A percentile compares a stretch with the other conserved stretches of the same genome.
Conservation (phyloP, 2,329 filamentous ascomycete genomes). For the Hymenoscyphus infarciens region DNA sequence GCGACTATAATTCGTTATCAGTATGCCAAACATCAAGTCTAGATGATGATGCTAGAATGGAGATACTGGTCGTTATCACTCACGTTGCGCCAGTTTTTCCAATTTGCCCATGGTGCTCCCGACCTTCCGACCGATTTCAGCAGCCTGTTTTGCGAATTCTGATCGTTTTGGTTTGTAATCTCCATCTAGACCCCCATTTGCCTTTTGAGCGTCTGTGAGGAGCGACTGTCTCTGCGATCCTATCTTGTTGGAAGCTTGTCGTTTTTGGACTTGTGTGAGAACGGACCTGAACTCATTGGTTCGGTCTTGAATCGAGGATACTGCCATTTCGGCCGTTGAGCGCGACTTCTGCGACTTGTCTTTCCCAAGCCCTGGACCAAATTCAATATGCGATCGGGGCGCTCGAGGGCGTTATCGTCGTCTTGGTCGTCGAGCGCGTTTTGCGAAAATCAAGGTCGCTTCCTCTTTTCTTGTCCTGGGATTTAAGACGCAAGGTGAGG, state of each 20-base stretch:
- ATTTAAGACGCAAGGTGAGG: no score
- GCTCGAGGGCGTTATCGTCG: neutral
- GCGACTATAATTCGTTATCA: conserved; percentile 55
- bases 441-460: neutral
- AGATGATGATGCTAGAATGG: neutral
- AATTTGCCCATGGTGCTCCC: conserved; percentile 91
- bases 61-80: conserved; percentile 32
- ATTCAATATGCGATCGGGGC: neutral
- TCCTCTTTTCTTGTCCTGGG: no score
- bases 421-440: neutral
- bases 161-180: conserved; percentile 59
- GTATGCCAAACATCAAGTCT: neutral
- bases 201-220: conserved; percentile 69
- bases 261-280: conserved; percentile 77
- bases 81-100: conserved; percentile 83
- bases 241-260: conserved; percentile 71
- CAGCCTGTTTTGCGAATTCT: conserved; percentile 89
- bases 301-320: conserved; percentile 87
- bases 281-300: conserved; percentile 94
- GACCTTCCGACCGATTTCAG: conserved; percentile 88
- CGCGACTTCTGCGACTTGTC: neutral
- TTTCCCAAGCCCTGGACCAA: neutral
- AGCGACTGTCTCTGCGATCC: conserved; percentile 78
- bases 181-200: conserved; percentile 47
- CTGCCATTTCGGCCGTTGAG: conserved; percentile 48